phyloP scores from a whole-genome alignment of 441 rosid species.

The Euphorbia neoarborescens region DNA sequence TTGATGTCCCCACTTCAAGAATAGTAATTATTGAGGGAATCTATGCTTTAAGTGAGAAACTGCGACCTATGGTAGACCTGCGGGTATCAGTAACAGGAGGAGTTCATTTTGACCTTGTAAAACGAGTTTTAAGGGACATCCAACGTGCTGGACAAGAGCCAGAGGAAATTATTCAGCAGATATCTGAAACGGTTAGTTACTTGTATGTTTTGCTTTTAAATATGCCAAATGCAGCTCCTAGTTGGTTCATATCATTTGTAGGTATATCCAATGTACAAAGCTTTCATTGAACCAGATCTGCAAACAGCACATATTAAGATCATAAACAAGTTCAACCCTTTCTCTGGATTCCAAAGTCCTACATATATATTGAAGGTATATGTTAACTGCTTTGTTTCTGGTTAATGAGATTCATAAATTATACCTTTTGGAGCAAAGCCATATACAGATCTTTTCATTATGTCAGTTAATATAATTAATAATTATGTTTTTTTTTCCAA shows the following conservation, averaged over 20 bases:
- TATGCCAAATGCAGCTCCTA: not conserved
- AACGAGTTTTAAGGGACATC: constrained; percentile 90
- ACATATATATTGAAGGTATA: constrained; percentile 88
- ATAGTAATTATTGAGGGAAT: constrained; percentile 89
- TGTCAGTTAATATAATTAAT: constrained; percentile 1
- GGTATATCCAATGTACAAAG: constrained; percentile 99
- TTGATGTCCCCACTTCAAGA: constrained; percentile 85
- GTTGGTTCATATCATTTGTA: constrained; percentile 28
- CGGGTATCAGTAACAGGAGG: constrained; percentile 91
- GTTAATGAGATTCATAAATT: not conserved
- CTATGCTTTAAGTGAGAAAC: constrained; percentile 82
- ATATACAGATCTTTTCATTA: not conserved
- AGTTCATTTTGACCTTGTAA: constrained; percentile 98
- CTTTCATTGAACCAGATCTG: constrained; percentile 97
- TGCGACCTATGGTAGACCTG: constrained; percentile 83
- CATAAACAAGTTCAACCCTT: constrained; percentile 88
- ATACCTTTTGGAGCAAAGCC: not conserved
- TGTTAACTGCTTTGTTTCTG: not conserved
- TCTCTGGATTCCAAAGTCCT: constrained; percentile 89
- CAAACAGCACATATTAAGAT: constrained; percentile 91
- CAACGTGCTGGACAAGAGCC: constrained; percentile 99
- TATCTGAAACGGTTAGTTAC: constrained; percentile 86
- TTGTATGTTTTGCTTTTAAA: constrained; percentile 4
- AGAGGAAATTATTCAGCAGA: constrained; percentile 92
- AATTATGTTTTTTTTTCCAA: constrained; percentile 19